These are phyloP conservation scores for Talaromyces adpressus DNA, from an alignment of 495 filamentous ascomycete genomes.

Conservation along the genomic window DNA sequence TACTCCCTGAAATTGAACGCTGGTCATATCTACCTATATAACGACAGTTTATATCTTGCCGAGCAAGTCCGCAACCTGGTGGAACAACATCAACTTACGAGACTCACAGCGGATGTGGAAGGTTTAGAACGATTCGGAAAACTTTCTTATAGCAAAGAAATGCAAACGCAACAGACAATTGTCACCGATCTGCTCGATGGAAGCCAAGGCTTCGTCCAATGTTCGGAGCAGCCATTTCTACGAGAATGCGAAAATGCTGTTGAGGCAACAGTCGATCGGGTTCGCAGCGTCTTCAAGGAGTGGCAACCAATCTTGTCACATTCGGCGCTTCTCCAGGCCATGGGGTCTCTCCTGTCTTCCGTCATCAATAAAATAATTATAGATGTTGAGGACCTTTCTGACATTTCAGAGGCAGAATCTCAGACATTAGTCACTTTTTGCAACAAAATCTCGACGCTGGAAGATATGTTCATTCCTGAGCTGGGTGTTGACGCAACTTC, in stretches of 20 bases:
- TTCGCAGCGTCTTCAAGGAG: constrained; percentile 58
- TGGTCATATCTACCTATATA: constrained; percentile 90
- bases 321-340: constrained; percentile 75
- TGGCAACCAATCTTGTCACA: constrained; percentile 79
- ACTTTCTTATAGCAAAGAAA: constrained; percentile 78
- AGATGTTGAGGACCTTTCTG: constrained; percentile 78
- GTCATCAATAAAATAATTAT: constrained; percentile 72
- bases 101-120: constrained; percentile 63
- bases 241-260: constrained; percentile 66
- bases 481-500: constrained; percentile 38
- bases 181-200: constrained; percentile 79
- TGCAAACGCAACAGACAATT: constrained; percentile 77
- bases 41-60: constrained; percentile 76
- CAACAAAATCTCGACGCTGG: constrained; percentile 59
- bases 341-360: constrained; percentile 76
- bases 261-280: constrained; percentile 55
- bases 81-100: constrained; percentile 38
- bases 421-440: constrained; percentile 69
- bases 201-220: constrained; percentile 56
- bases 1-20: constrained; percentile 57
- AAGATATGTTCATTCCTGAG: constrained; percentile 67
- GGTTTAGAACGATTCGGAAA: constrained; percentile 72
- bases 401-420: constrained; percentile 84
- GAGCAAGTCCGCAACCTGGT: constrained; percentile 59
- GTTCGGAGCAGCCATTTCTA: constrained; percentile 54